These are phyloP conservation scores for Claviceps fusiformis DNA, from an alignment of 2,329 filamentous ascomycete genomes.

Conservation along the genomic window DNA sequence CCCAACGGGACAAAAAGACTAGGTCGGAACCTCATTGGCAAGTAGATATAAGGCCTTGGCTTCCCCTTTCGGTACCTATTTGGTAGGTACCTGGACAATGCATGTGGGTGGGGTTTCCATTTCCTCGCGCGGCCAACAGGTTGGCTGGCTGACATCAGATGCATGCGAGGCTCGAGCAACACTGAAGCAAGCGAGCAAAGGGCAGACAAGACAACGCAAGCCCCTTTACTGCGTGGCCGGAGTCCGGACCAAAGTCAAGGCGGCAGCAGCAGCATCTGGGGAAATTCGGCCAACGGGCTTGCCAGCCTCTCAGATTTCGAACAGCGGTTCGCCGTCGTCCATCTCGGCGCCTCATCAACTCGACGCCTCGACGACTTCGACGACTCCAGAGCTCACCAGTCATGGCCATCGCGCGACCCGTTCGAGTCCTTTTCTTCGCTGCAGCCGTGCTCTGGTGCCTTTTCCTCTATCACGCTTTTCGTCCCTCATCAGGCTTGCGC, in stretches of 20 bases:
- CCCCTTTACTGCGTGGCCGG: not conserved
- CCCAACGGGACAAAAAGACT: too few relatives aligned
- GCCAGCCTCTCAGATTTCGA: not conserved
- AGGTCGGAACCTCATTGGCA: too few relatives aligned
- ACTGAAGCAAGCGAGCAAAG: not conserved
- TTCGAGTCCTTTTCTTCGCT: constrained; percentile 62
- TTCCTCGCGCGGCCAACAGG: not conserved
- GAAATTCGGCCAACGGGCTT: not conserved
- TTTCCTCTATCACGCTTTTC: constrained; percentile 63
- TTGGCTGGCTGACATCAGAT: not conserved
- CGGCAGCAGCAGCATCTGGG: not conserved
- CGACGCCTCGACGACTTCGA: not conserved
- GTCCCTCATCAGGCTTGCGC: constrained; percentile 35
- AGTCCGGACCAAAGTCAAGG: not conserved
- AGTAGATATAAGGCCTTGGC: too few relatives aligned
- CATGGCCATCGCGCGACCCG: constrained; percentile 78
- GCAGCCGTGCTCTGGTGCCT: constrained; percentile 64
- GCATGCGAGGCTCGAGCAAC: not conserved
- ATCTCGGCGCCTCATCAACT: not conserved
- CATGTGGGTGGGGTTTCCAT: not conserved
- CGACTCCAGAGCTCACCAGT: not conserved
- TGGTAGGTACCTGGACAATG: too few relatives aligned
- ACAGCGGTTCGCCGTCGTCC: not conserved
- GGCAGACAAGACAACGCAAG: not conserved
- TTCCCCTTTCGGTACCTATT: too few relatives aligned